Evolutionary conservation across 177 flowering plant genomes (phyloP).

Genomic region (Tripterygium wilfordii): DNA sequence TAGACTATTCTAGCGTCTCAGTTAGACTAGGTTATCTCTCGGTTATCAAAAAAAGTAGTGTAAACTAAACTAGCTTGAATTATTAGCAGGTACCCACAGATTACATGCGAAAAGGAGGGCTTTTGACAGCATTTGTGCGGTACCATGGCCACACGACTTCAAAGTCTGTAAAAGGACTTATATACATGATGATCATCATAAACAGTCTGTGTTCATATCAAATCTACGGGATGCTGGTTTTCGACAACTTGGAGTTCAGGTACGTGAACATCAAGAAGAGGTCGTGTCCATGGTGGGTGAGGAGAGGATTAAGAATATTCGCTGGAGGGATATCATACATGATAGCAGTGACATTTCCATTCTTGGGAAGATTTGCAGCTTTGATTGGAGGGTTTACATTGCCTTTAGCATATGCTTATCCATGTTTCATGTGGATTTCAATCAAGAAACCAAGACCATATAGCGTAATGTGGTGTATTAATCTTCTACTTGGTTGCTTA

Average conservation of each 20-base stretch:
- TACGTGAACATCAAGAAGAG: conserved; percentile 15
- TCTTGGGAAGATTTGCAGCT: conserved; percentile 25
- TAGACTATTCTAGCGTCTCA: no score
- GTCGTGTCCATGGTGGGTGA: conserved; percentile 29
- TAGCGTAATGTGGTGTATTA: conserved; percentile 39
- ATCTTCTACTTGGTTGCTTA: conserved; percentile 30
- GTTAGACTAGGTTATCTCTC: no score
- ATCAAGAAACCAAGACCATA: conserved; percentile 45
- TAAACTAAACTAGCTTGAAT: no score
- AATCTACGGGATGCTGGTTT: conserved; percentile 31
- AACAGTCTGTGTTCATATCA: conserved; percentile 25
- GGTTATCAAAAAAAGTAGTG: no score
- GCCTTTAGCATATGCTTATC: conserved; percentile 62
- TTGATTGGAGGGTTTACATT: conserved; percentile 51
- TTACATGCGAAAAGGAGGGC: no score
- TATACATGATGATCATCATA: conserved; percentile 17
- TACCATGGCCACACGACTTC: conserved; percentile 23
- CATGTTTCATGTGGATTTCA: conserved; percentile 77
- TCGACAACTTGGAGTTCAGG: conserved; percentile 25
- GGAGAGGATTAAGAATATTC: conserved; percentile 11
- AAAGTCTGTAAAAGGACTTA: conserved; percentile 13
- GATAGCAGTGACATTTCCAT: conserved; percentile 39
- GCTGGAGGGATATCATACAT: conserved; percentile 37
- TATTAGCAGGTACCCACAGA: no score
- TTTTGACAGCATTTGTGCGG: conserved; percentile 21